Percentiles rank a stretch among this genome's conserved stretches.
Evolutionary conservation across 2,329 filamentous ascomycete genomes (phyloP).

Genomic region (Colletotrichum noveboracense): DNA sequence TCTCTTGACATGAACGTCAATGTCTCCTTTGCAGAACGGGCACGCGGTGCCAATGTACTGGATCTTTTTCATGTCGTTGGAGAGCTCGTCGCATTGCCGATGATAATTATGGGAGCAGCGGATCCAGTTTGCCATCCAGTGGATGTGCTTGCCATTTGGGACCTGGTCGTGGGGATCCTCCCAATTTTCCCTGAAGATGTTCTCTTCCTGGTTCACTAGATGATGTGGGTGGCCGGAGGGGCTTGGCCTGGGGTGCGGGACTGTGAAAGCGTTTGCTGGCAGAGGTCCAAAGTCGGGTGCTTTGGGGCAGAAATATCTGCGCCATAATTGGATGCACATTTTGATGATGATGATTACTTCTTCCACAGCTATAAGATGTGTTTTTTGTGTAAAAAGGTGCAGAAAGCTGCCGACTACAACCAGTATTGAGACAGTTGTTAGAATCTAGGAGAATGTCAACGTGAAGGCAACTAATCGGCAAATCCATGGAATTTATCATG

Average conservation of each 20-base stretch:
- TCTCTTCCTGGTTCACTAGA: not conserved
- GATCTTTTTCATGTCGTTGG: not conserved
- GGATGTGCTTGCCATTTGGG: not conserved
- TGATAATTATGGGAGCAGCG: constrained; percentile 1
- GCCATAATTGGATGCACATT: constrained; percentile 11
- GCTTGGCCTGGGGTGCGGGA: not conserved
- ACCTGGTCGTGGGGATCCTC: not conserved
- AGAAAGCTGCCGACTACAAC: no score
- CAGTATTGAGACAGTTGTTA: no score
- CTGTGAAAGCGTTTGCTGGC: not conserved
- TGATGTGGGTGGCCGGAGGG: not conserved
- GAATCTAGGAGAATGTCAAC: no score
- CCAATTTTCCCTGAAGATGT: constrained; percentile 3
- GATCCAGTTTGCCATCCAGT: constrained; percentile 2
- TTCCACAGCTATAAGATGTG: no score
- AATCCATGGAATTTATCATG: not conserved
- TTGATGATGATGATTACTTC: no score
- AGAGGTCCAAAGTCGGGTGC: not conserved
- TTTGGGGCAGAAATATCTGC: constrained; percentile 12
- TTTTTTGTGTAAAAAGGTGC: no score
- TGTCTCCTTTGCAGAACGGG: not conserved
- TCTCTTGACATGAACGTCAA: not conserved
- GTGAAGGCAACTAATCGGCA: no score
- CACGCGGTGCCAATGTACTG: not conserved
- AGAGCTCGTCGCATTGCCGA: not conserved